These are phyloP conservation scores for Aurantiochytrium sp. DNA, from an alignment of 108 stramenopile genomes.

Conservation along the genomic window DNA sequence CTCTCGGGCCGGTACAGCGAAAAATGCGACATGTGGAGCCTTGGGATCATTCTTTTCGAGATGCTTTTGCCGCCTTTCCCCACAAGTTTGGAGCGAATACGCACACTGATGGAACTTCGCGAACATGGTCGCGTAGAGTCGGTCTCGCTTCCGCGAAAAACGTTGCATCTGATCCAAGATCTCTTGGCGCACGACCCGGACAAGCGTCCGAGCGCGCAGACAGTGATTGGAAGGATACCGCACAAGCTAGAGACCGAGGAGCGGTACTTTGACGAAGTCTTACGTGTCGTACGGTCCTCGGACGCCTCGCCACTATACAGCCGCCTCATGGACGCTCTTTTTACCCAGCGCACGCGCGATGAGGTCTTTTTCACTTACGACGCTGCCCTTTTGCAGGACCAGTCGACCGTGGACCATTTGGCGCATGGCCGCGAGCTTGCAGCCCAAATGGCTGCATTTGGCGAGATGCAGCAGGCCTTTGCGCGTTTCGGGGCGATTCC, in stretches of 20 bases:
- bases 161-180: not conserved
- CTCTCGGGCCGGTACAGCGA: conserved; percentile 65
- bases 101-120: not conserved
- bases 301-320: not conserved
- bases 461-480: not conserved
- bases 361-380: conserved; percentile 12
- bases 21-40: conserved; percentile 77
- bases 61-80: conserved; percentile 40
- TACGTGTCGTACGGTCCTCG: not conserved
- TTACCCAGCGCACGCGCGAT: not conserved
- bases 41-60: conserved; percentile 87
- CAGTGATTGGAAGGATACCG: not conserved
- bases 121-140: not conserved
- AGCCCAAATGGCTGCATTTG: not conserved
- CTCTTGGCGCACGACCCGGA: not conserved
- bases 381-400: not conserved
- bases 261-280: not conserved
- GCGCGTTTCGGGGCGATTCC: not conserved
- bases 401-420: not conserved
- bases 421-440: not conserved
- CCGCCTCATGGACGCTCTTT: not conserved
- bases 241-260: not conserved
- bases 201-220: not conserved
- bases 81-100: not conserved
- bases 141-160: not conserved